Evolutionary conservation across 2,329 filamentous ascomycete genomes (phyloP), one percentile per base, ranked within the genome.

Genomic region (Fusarium longipes): DNA sequence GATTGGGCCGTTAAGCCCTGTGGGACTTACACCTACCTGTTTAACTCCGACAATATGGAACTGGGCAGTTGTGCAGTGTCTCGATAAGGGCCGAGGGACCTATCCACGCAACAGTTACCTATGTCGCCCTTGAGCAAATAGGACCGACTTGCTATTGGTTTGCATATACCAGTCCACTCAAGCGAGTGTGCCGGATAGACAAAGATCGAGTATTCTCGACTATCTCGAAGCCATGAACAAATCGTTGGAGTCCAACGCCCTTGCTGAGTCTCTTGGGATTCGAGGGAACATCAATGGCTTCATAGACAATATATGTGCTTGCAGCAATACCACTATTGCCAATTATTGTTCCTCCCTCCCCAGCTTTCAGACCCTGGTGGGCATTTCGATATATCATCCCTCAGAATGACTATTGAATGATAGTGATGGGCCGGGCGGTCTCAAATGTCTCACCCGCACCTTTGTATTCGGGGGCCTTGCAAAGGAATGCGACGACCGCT

Each of bases 401-500:
- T 52, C 29, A 35, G 17, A 27, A 45, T 27, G 43, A 32, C 44
- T 39, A 49, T 64, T 39, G 33, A 32, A 29, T 20, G 35, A 39
- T 43, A 17, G 22, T 27, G 8, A 25, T 33, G 36, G 40, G 54
- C 39, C 44, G 61, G 58, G 60, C 58, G 65, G 62, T 42, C 58
- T 70, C 49, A 43, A 70, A 27, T 73, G 73, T 74, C 72, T 75
- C 65, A 59, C 63, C 29, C 20, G 25, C 29, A 33, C 67, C 45
- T 63, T 45, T 29, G 50, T 42, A 62, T 49, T 38, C 38, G 32
- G 48, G 48, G 44, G 50, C 71, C 69, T 68, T 59, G 44, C 62
- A 47, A 51, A 68, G 74, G 75, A 77, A 77, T 76, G 75, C 42
- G 45, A 32, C 38, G 22, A 55, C 49, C 47, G 62, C 51, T 32